phyloP scores from a whole-genome alignment of 1,284 basidiomycete species.

The Trichosporon inkin region DNA sequence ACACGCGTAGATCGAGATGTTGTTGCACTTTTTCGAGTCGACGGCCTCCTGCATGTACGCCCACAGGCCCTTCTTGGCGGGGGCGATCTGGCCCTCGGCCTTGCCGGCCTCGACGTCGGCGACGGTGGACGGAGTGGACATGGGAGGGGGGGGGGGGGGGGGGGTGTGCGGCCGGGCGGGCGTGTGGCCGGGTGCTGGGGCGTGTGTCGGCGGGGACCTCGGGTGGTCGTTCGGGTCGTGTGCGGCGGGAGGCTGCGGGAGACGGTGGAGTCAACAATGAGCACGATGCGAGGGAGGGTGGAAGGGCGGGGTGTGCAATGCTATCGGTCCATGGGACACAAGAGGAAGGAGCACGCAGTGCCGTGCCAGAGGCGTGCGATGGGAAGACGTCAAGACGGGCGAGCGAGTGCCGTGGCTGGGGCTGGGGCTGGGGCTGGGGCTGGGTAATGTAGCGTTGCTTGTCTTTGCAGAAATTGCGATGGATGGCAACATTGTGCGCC shows the following conservation, averaged over 20 bases:
- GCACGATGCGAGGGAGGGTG: neutral
- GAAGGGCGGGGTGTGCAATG: no score
- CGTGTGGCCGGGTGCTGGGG: neutral
- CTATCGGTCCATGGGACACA: no score
- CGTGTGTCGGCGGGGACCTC: neutral
- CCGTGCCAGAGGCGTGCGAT: no score
- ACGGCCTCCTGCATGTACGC: constrained; percentile 37
- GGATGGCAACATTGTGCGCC: neutral
- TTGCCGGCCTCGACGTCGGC: constrained; percentile 15
- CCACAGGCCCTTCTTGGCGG: neutral
- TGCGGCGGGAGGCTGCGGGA: neutral
- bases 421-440: neutral
- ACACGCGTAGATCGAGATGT: constrained; percentile 67
- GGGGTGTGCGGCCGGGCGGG: neutral
- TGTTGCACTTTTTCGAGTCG: constrained; percentile 59
- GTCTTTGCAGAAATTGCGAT: neutral
- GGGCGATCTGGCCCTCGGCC: neutral
- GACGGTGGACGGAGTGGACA: neutral
- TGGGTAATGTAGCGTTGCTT: neutral
- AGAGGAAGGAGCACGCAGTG: no score
- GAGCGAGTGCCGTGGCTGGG: neutral
- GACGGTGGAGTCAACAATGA: neutral
- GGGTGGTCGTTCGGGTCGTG: neutral
- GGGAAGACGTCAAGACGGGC: neutral
- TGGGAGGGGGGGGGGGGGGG: neutral